A percentile compares a stretch with the other conserved stretches of the same genome.
phyloP scores from a whole-genome alignment of 2,329 filamentous ascomycete genomes.

The Rugonectria rugulosa region DNA sequence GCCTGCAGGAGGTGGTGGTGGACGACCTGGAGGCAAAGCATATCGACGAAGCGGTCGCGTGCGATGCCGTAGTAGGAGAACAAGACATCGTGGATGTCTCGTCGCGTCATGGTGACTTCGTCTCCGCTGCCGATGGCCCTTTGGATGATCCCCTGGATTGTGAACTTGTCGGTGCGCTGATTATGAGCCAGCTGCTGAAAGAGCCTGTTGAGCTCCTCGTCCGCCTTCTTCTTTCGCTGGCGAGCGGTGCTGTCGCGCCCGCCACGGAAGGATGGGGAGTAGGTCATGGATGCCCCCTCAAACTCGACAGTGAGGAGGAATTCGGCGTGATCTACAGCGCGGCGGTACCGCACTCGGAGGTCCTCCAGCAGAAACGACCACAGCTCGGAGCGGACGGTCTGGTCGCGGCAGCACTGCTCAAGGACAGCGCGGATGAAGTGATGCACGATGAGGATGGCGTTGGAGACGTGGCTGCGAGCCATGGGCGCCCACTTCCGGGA shows the following conservation, averaged over 20 bases:
- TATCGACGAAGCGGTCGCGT: constrained; percentile 68
- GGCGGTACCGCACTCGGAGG: constrained; percentile 53
- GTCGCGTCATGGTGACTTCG: constrained; percentile 46
- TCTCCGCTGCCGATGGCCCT: constrained; percentile 31
- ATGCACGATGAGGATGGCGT: constrained; percentile 60
- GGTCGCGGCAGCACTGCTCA: constrained; percentile 51
- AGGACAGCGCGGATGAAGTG: constrained; percentile 58
- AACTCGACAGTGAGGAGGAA: constrained; percentile 55
- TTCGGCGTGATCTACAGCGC: constrained; percentile 55
- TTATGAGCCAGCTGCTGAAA: too few species aligned
- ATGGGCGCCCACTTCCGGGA: constrained; percentile 61
- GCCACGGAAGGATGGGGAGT: constrained; percentile 27
- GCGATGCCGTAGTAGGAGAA: constrained; percentile 69
- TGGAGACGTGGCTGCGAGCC: constrained; percentile 57
- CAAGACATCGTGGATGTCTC: constrained; percentile 68
- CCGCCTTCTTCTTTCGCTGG: not conserved
- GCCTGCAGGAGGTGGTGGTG: constrained; percentile 61
- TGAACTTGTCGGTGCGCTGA: too few species aligned
- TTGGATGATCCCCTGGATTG: not conserved
- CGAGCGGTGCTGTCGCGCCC: constrained; percentile 22
- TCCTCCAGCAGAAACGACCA: constrained; percentile 54
- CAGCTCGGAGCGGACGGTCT: constrained; percentile 51
- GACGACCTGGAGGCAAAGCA: constrained; percentile 64
- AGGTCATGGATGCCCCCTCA: constrained; percentile 33
- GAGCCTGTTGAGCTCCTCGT: not conserved